phyloP scores from a whole-genome alignment of 441 rosid genomes.

The Manihot esculenta region DNA sequence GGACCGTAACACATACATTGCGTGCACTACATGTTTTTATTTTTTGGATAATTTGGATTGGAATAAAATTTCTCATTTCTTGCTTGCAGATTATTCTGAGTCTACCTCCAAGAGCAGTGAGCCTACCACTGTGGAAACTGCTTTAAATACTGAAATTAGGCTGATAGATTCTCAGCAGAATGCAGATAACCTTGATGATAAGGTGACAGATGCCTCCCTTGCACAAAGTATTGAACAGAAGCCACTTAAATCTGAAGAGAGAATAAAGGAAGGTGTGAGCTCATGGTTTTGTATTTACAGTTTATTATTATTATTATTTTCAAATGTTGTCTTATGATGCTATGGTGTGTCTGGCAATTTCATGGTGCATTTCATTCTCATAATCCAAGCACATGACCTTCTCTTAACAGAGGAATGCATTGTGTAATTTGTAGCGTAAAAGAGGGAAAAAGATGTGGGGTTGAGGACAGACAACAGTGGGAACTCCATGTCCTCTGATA shows the following conservation, averaged over 20 bases:
- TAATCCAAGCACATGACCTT: neutral
- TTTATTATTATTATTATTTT: conserved; percentile 2
- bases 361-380: neutral
- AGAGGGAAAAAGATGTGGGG: neutral
- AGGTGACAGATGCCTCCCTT: conserved; percentile 23
- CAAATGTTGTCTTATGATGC: neutral
- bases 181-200: conserved; percentile 31
- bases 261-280: conserved; percentile 71
- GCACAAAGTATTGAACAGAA: conserved; percentile 47
- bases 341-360: neutral
- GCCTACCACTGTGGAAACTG: conserved; percentile 28
- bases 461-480: neutral
- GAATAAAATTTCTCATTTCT: neutral
- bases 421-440: neutral
- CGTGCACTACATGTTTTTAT: neutral
- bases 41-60: neutral
- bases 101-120: conserved; percentile 35
- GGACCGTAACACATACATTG: too few species aligned
- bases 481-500: too few species aligned
- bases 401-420: neutral
- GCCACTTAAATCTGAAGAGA: conserved; percentile 52
- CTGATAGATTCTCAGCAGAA: conserved; percentile 29
- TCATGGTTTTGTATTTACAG: conserved; percentile 16
- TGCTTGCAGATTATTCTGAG: conserved; percentile 44
- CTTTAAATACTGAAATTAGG: conserved; percentile 31